Evolutionary conservation across 2,329 filamentous ascomycete genomes (phyloP).

Genomic region (Talaromyces sp.): DNA sequence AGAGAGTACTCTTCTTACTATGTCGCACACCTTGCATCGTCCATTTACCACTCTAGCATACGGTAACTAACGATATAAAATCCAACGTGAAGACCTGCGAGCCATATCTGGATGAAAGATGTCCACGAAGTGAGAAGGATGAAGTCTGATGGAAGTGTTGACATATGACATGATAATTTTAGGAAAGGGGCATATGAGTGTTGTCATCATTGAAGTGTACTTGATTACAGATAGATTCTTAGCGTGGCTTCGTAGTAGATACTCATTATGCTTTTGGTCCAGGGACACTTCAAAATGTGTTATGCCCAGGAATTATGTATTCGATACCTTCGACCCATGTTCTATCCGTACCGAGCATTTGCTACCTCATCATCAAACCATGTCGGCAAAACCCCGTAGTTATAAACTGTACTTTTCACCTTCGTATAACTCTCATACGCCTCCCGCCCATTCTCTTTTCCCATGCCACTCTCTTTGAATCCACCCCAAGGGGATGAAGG

Average conservation of each 20-base stretch:
- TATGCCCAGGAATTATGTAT: no score
- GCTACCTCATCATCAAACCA: slow-evolving; percentile 63
- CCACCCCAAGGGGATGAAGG: slow-evolving; percentile 70
- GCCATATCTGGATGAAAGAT: no score
- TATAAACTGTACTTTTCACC: slow-evolving; percentile 48
- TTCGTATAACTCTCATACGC: slow-evolving; percentile 59
- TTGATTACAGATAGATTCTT: not conserved
- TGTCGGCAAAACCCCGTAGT: slow-evolving; percentile 62
- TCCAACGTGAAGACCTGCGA: no score
- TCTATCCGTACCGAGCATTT: slow-evolving; percentile 59
- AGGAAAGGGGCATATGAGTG: not conserved
- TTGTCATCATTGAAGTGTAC: not conserved
- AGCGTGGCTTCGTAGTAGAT: no score
- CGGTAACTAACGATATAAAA: no score
- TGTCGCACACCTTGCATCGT: no score
- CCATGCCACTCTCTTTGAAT: slow-evolving; percentile 62
- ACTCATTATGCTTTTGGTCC: no score
- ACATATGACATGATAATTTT: no score
- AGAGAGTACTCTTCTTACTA: no score
- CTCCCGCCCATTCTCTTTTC: slow-evolving; percentile 69
- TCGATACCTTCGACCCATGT: not conserved
- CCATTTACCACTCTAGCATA: no score
- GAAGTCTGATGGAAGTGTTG: no score
- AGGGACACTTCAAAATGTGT: no score
- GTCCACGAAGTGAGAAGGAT: not conserved